Base-by-base conservation (phyloP, 2,329 filamentous ascomycete genomes). In the Aspergillus pseudoterreus region DNA sequence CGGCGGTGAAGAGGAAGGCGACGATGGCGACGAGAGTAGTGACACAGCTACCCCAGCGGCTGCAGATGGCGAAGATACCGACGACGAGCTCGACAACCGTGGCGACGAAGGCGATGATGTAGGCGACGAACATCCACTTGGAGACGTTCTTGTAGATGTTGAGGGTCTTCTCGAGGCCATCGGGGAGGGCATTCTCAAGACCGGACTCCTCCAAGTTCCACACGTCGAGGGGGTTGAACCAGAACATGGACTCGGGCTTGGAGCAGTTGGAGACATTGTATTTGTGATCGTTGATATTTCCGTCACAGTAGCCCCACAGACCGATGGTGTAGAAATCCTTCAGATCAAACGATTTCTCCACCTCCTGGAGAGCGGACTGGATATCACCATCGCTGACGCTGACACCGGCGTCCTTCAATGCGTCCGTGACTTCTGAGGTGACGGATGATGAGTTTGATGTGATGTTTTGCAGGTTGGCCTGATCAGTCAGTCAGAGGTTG, bases 251-350 rank as follows among this genome's bases (percentile, higher is more conserved):
- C 69, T 86, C 76, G 49, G 85, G 79, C 60, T 84, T 78, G 48
- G 84, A 86, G 82, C 92, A 97, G 61, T 80, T 73, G 41, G 72
- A 73, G 59, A 80, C 71, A 14, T 71, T 70, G 58, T 77, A 78
- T 45, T 67, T 76, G 57, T 78, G 77, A 56, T 79, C 77, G 62
- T 80, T 79, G 59, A 77, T 70, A 46, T 79, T 73, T 48, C 81
- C 83, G 51, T 78, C 76, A 81, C 94, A 97, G 81, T 91, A 96
- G 68, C 87, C 88, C 88, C 90, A 95, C 35, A 97, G 79, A 66
- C 82, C 83, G 66, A 97, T 79, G 55, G 88, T 82, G 81, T 96
- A 97, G 64, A 84, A 79, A 67, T 92, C 84, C 63, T 80, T 82
- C 53, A 96, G 80, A 49, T 81, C 78, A 41, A 89, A 77, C 41